Evolutionary conservation across 768 basidiomycete species (phyloP).

Genomic region (Macrolepiota dolichaula): DNA sequence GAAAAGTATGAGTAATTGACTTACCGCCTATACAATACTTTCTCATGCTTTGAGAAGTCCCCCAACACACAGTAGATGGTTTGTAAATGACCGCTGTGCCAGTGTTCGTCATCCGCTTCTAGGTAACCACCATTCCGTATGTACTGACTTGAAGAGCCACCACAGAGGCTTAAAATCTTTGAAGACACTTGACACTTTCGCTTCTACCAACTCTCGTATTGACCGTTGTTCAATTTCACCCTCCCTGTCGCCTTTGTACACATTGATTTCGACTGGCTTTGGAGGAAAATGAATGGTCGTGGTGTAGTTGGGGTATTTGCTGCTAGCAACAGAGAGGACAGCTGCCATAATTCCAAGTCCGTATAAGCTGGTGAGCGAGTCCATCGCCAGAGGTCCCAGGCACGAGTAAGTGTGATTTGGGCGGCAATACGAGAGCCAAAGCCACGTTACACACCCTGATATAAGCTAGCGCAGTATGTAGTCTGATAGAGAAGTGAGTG

Average conservation of each 20-base stretch:
- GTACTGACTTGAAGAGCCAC: constrained; percentile 46
- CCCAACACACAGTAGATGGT: constrained; percentile 59
- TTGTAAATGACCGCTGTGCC: constrained; percentile 58
- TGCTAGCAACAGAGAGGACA: constrained; percentile 26
- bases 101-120: background rate
- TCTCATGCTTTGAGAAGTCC: constrained; percentile 55
- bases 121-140: background rate
- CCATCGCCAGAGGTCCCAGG: constrained; percentile 2
- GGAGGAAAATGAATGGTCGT: constrained; percentile 36
- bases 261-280: constrained; percentile 32
- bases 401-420: background rate
- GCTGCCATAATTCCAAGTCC: constrained; percentile 32
- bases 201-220: constrained; percentile 35
- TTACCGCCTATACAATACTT: constrained; percentile 54
- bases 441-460: background rate
- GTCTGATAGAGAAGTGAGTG: background rate
- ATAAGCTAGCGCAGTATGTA: background rate
- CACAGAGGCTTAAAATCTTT: constrained; percentile 40
- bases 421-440: background rate
- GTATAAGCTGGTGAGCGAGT: constrained; percentile 24
- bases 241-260: constrained; percentile 26
- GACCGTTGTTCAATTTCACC: constrained; percentile 34
- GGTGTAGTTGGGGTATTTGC: constrained; percentile 17
- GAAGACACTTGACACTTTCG: constrained; percentile 40
- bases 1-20: constrained; percentile 7